Evolutionary conservation across 1,284 basidiomycete genomes (phyloP), one percentile per base, ranked within the genome.

Genomic region (Trichosporon sp.): DNA sequence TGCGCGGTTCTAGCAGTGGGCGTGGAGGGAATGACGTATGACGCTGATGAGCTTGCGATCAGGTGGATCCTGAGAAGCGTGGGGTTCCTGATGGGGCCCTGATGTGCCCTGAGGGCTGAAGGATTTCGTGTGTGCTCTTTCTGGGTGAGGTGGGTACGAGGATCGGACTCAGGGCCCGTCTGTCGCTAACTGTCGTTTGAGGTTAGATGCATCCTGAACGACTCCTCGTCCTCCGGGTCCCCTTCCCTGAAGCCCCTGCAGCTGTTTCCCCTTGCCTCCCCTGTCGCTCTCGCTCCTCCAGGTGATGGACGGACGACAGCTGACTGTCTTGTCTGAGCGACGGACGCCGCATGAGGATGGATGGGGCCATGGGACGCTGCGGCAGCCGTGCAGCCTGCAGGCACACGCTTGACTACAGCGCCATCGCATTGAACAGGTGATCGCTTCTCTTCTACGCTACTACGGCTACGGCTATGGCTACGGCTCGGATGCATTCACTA

Each of bases 101-200:
- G 35, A 5, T 37, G 35, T 37, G 8, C 59, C 59, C 32, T 63
- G 59, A 37, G 16, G 16, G 4, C 43, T 46, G 43, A n/a, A 19
- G 46, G 14, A 7, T 19, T 48, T 48, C 46, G 46, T 12, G 46
- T 19, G 46, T 48, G 46, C 46, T 48, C 46, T 48, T 48, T 48
- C 19, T 7, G 46, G 19, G 16, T 19, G 2, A 54, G 21, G 6
- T 54, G 10, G 51, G 19, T 5, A 1, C 19, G 51, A 26, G 51
- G 51, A 54, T 54, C 19, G 19, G 51, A 54, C 7, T 54, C 51
- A 26, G 51, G 51, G 51, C 6, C 59, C 59, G 59, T 63, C 59
- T 63, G 59, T 63, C 59, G 59, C 59, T 63, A 63, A 37, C 31
- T 63, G 59, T 63, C 59, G 59, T 63, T 63, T 63, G 59, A 63